Percentiles rank a stretch among this genome's conserved stretches.
phyloP scores from a whole-genome alignment of 345 rosid genomes.

The Populus simonii region DNA sequence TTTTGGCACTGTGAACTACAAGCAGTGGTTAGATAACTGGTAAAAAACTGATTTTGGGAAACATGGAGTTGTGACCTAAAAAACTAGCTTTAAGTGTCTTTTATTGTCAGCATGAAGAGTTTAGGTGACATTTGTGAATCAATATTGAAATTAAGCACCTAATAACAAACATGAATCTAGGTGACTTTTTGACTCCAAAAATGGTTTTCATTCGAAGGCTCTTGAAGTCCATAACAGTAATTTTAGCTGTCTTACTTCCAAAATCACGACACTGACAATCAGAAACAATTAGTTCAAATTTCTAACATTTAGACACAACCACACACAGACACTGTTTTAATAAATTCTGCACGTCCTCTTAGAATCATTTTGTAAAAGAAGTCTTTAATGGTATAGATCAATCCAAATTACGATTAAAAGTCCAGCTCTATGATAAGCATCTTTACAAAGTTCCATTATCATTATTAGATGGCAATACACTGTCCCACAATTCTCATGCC shows the following conservation, averaged over 20 bases:
- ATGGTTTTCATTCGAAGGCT: neutral
- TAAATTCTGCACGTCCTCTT: neutral
- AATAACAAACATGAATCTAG: neutral
- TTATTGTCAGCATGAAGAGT: neutral
- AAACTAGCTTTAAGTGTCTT: neutral
- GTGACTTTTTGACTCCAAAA: neutral
- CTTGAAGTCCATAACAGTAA: neutral
- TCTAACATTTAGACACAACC: neutral
- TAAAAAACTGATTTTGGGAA: neutral
- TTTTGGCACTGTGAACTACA: neutral
- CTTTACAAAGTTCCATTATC: neutral
- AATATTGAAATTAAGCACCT: neutral
- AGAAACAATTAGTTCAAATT: neutral
- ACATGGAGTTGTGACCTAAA: neutral
- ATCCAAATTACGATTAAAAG: neutral
- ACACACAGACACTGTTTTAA: neutral
- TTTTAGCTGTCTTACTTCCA: neutral
- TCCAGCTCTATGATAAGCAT: neutral
- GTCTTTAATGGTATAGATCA: neutral
- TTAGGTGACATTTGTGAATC: neutral
- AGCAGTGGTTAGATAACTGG: neutral
- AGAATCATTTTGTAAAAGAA: neutral
- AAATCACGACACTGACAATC: neutral
- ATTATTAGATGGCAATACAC: neutral
- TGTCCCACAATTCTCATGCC: neutral